Base-by-base conservation (phyloP, 306 rosid genomes). In the Alnus glutinosa region DNA sequence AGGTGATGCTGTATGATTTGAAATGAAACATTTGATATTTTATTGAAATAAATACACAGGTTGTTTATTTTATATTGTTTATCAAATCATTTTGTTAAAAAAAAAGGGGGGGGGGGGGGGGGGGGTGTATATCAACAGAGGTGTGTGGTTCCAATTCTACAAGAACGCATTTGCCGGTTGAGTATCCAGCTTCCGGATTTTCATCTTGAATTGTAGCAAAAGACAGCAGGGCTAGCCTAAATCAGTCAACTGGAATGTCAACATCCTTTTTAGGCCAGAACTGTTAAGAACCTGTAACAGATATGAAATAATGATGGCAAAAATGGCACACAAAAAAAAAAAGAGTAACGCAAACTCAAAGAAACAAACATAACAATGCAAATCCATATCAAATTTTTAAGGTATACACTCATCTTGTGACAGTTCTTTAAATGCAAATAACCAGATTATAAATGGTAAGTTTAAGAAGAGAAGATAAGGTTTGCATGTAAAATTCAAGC, bases 211-310 rank as follows among this genome's bases (percentile, higher is more conserved):
- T 23, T 30, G 78, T 34, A 71, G 28, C 5, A 69, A 54, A 78
- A 80, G 12, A 46, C 36, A 15, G 34, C 62, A 58, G 82, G 57
- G 15, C 19, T 77, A 70, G 37, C 70, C 57, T 23, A 28, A 57
- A 70, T 80, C 76, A 95, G 82, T 93, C 98, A 47, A 91, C 82
- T 62, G 92, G 97, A 74, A 93, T 90, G 82, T 91, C 96, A 55
- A 95, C 97, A 78, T 89, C 90, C 97, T 87, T 85, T 88, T 93
- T 28, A 90, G 80, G 77, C 82, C 85, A 50, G 88, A 85, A 64
- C 83, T 83, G 54, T 91, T 85, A 66, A 95, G 83, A 86, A 91
- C 89, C 98, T 95, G 94, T 48, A 71, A 71, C 72, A 83, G 75
- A 78, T 36, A 55, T 0, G 39, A 66, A 79, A 18, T 49, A 23